Base-by-base conservation (phyloP, 225 moss, liverwort and hornwort genomes). In the Marchantia polymorpha region DNA sequence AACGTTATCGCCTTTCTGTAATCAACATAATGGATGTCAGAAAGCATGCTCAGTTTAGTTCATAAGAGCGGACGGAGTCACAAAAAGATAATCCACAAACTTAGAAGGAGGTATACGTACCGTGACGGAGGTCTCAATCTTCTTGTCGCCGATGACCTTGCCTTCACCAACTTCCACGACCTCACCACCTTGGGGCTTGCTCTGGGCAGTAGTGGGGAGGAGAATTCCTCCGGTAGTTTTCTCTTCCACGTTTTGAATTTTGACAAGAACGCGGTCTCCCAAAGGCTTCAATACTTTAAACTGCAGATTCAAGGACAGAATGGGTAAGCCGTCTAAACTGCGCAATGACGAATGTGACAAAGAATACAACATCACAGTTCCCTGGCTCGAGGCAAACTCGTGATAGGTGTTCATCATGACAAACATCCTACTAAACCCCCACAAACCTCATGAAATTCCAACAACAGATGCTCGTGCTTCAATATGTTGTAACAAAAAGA, bases 141-240 rank as follows among this genome's bases (percentile, higher is more conserved):
- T 91, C 96, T 96, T 94, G 17, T 94, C 96, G 13, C 94, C 96
- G 75, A 94, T 4, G 69, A 83, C 80, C 81, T 73, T 90, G 30
- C 96, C 94, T 80, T 90, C 88, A 15, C 96, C 94, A 22, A 96
- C 96, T 59, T 94, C 94, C 53, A 96, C 96, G 31, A 96, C 96
- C 84, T 94, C 87, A 30, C 94, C 96, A 27, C 94, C 92, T 87
- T 96, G 96, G 29, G 96, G 96, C 85, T 93, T 96, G 30, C 90
- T 58, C 86, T 96, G 96, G 50, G 96, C 93, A 22, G 92, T 82
- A 7, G 82, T 23, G 7, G 96, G 96, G 50, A 96, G 90, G 77
- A 96, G 78, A 73, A 96, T 96, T 79, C 96, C 96, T 30, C 96
- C 96, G 68, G 70, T 69, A 59, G 89, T 89, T 88, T 96, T 96